phyloP scores from a whole-genome alignment of 805 yeast species.

The Kodamaea hsintzibuensis region DNA sequence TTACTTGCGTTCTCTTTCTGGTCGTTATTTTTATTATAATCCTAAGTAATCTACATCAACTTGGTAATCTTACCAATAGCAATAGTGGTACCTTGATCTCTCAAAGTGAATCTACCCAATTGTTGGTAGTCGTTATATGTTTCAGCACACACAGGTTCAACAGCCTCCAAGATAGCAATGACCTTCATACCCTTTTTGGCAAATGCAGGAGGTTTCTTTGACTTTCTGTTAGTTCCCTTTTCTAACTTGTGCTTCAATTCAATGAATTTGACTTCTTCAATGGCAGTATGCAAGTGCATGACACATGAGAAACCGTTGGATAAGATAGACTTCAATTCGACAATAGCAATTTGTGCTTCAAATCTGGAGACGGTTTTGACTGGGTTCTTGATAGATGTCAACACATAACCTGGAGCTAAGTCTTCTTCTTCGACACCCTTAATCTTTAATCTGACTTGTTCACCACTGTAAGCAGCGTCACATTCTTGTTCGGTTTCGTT shows the following conservation, averaged over 20 bases:
- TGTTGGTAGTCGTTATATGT: conserved; percentile 91
- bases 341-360: conserved; percentile 96
- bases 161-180: conserved; percentile 84
- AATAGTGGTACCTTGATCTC: conserved; percentile 98
- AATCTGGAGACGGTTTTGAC: conserved; percentile 87
- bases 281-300: conserved; percentile 98
- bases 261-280: conserved; percentile 86
- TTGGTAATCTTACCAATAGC: conserved; percentile 98
- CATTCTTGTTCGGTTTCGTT: conserved; percentile 97
- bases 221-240: conserved; percentile 94
- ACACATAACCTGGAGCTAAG: conserved; percentile 84
- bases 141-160: conserved; percentile 91
- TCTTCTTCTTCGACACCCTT: conserved; percentile 98
- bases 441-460: conserved; percentile 90
- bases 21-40: background rate
- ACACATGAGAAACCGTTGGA: conserved; percentile 97
- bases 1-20: background rate
- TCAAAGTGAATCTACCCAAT: conserved; percentile 94
- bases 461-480: conserved; percentile 89
- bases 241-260: conserved; percentile 89
- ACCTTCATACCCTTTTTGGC: conserved; percentile 99
- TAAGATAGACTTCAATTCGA: conserved; percentile 90
- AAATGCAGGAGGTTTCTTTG: conserved; percentile 96
- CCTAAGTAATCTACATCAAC: conserved; percentile 49
- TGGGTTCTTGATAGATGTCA: conserved; percentile 83